Evolutionary conservation across 1,284 basidiomycete species (phyloP).

Genomic region (Ganoderma meredithae): DNA sequence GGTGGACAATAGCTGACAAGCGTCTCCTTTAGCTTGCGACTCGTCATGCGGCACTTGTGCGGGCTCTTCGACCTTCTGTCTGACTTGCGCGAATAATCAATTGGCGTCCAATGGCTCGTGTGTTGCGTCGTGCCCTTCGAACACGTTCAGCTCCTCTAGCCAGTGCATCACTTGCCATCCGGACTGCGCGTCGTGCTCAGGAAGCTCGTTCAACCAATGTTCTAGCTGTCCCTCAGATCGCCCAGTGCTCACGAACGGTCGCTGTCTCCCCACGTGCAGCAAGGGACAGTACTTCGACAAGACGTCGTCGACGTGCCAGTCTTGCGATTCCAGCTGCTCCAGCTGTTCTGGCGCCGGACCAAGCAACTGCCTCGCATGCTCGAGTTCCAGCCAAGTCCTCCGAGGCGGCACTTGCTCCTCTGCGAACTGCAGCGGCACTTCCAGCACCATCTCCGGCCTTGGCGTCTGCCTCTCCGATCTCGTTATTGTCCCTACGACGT

Average conservation of each 20-base stretch:
- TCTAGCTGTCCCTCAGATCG: slow-evolving; percentile 68
- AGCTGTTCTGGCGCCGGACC: slow-evolving; percentile 74
- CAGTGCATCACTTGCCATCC: slow-evolving; percentile 79
- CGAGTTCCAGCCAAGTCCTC: slow-evolving; percentile 65
- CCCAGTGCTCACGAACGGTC: slow-evolving; percentile 74
- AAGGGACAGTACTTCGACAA: slow-evolving; percentile 76
- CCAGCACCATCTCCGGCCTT: slow-evolving; percentile 67
- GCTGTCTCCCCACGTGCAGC: slow-evolving; percentile 80
- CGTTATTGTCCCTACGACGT: slow-evolving; percentile 60
- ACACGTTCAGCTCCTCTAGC: slow-evolving; percentile 69
- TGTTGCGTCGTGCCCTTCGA: slow-evolving; percentile 74
- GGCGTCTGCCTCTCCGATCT: slow-evolving; percentile 82
- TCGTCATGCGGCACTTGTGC: slow-evolving; percentile 76
- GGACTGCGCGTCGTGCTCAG: slow-evolving; percentile 81
- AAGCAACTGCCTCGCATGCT: slow-evolving; percentile 77
- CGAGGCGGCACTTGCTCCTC: slow-evolving; percentile 68
- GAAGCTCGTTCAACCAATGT: slow-evolving; percentile 78
- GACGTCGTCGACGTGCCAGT: slow-evolving; percentile 65
- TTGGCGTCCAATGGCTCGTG: slow-evolving; percentile 77
- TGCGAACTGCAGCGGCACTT: slow-evolving; percentile 62
- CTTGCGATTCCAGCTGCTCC: slow-evolving; percentile 77
- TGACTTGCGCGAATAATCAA: slow-evolving; percentile 69
- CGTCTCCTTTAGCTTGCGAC: slow-evolving; percentile 63
- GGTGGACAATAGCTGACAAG: slow-evolving; percentile 16
- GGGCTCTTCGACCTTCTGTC: slow-evolving; percentile 71